Base-by-base conservation (phyloP, 2,329 filamentous ascomycete species). In the Colletotrichum musicola region DNA sequence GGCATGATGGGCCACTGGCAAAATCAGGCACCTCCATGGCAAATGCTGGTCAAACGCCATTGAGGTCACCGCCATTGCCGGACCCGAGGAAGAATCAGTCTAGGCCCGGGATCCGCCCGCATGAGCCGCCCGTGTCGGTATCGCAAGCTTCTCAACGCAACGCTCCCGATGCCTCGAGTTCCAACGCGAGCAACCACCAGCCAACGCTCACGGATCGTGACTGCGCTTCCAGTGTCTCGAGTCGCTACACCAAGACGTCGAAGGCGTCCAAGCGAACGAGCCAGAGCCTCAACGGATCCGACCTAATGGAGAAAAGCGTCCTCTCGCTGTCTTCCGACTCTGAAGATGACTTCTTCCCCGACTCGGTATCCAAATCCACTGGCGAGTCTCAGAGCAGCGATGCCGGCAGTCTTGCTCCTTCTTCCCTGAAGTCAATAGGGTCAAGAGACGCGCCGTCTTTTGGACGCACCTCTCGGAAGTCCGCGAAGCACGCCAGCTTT, bases 281-380 rank as follows among this genome's bases (percentile, higher is more conserved):
- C 10, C 81, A 74, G 35, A 87, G 85, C 71, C 76, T 87, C 16
- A 75, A 82, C 6, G 83, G 85, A 42, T 80, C 85, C 2, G 86
- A 89, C 68, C 78, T 88, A 6, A 81, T 86, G 49, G 82, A 86
- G 59, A 87, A 81, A 67, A 89, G 87, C 69, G 81, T 89, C 1
- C 76, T 89, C 14, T 85, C 86, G 1, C 80, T 89, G 1, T 88
- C 86, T 1, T 88, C 87, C 0, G 86, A 89, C 69, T 88, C 86
- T 0, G 87, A 89, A 64, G 85, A 86, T 5, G 83, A 84, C 30
- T 81, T 78, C 27, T 74, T 73, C 18, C 73, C 74, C 6, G 79
- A 79, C 10, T 71, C 77, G 2, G 73, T 74, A 1, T 75, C 78
- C 2, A 77, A 73, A 59, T 73, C 73, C 2, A 72, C 75, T 12